phyloP scores from a whole-genome alignment of 2,329 filamentous ascomycete genomes.

The Dryadomyces sulphureus region DNA sequence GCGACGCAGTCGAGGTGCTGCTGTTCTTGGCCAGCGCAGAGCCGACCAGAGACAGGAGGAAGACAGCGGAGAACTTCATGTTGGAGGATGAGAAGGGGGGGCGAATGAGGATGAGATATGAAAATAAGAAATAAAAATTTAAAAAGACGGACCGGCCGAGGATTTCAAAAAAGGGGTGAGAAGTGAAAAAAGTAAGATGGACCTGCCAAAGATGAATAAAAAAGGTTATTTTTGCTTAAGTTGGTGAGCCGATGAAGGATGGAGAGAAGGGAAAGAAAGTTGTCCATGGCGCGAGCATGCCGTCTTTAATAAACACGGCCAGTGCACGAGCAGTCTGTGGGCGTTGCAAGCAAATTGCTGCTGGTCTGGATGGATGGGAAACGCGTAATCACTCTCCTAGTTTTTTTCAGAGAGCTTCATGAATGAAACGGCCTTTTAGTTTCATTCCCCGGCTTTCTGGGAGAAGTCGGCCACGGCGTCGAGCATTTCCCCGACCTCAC shows the following conservation, averaged over 20 bases:
- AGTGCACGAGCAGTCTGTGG: no score
- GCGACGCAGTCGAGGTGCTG: slow-evolving; percentile 14
- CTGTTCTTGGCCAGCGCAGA: slow-evolving; percentile 15
- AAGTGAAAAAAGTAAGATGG: neutral
- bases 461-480: no score
- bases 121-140: neutral
- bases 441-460: neutral
- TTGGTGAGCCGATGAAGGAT: no score
- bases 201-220: neutral
- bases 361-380: neutral
- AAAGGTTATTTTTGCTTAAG: neutral
- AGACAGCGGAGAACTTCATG: slow-evolving; percentile 6
- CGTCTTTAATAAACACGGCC: no score
- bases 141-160: slow-evolving; percentile 1
- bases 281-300: no score
- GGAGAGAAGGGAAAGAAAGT: neutral
- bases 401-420: neutral
- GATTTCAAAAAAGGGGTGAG: neutral
- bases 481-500: neutral
- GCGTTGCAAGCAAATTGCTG: no score
- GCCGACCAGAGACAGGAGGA: slow-evolving; percentile 11
- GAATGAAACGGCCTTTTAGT: neutral
- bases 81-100: neutral
- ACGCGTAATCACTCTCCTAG: neutral
- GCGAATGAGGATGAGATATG: neutral